Conservation (phyloP, 352 stramenopile species). For the Chrysophaeum taylorii region DNA sequence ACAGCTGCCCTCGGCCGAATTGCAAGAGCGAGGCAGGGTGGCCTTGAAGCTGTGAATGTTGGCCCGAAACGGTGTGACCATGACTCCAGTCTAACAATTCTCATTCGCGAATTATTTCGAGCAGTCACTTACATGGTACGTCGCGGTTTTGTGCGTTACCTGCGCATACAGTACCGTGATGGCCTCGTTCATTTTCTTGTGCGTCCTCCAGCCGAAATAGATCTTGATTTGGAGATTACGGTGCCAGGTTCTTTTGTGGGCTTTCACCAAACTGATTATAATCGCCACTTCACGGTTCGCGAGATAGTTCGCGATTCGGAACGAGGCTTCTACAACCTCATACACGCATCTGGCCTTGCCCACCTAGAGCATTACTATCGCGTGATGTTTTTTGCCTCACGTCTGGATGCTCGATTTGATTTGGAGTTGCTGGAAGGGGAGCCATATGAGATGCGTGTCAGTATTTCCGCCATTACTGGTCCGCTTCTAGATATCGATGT, state of each 20-base stretch:
- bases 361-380: slow-evolving; percentile 13
- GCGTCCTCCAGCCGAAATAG: not conserved
- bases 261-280: slow-evolving; percentile 10
- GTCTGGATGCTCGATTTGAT: not conserved
- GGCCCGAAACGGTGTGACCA: no score
- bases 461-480: not conserved
- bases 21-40: no score
- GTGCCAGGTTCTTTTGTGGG: not conserved
- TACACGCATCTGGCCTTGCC: not conserved
- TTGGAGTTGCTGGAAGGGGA: slow-evolving; percentile 6
- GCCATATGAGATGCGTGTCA: not conserved
- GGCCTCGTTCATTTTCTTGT: slow-evolving; percentile 1
- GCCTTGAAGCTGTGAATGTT: no score
- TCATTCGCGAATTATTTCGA: not conserved
- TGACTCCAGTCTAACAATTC: no score
- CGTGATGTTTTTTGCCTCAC: slow-evolving; percentile 8
- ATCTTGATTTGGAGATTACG: not conserved
- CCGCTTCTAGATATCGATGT: slow-evolving; percentile 5
- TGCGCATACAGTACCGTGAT: slow-evolving; percentile 8
- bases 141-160: not conserved
- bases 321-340: slow-evolving; percentile 15
- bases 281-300: slow-evolving; percentile 11
- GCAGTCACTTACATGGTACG: slow-evolving; percentile 3
- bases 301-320: slow-evolving; percentile 14
- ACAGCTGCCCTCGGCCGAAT: no score